phyloP scores from a whole-genome alignment of 805 yeast genomes.

The Saccharomycopsis oosterbeekiorum region DNA sequence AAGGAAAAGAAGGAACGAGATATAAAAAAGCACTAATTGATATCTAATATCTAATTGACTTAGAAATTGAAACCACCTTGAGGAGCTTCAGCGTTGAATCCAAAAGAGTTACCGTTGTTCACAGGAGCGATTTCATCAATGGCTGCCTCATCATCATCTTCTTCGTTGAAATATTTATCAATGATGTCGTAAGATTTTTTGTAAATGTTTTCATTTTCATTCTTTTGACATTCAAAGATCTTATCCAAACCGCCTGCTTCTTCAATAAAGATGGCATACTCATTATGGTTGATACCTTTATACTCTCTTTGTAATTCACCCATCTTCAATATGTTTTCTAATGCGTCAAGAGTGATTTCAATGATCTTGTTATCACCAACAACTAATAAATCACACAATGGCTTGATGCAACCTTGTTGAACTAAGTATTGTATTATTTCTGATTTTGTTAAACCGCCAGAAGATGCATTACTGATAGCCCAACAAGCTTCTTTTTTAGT shows the following conservation, averaged over 20 bases:
- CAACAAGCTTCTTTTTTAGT: constrained; percentile 98
- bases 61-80: constrained; percentile 43
- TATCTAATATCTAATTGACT: neutral
- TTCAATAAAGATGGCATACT: constrained; percentile 85
- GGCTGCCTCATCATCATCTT: constrained; percentile 62
- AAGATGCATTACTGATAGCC: constrained; percentile 97
- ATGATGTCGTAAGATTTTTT: constrained; percentile 83
- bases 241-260: constrained; percentile 98
- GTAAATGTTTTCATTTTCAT: constrained; percentile 86
- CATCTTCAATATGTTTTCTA: constrained; percentile 86
- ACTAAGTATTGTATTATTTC: constrained; percentile 92
- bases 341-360: constrained; percentile 90
- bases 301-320: constrained; percentile 89
- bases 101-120: constrained; percentile 74
- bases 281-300: constrained; percentile 59
- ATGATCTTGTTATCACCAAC: constrained; percentile 86
- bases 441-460: constrained; percentile 88
- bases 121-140: constrained; percentile 47
- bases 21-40: too few relatives aligned
- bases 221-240: constrained; percentile 85
- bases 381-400: constrained; percentile 83
- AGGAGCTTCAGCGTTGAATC: constrained; percentile 66
- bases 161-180: constrained; percentile 83
- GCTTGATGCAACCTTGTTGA: constrained; percentile 92
- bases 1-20: neutral